Evolutionary conservation across 2,329 filamentous ascomycete genomes (phyloP), one percentile per base, ranked within the genome.

Genomic region (Coleophoma crateriformis): DNA sequence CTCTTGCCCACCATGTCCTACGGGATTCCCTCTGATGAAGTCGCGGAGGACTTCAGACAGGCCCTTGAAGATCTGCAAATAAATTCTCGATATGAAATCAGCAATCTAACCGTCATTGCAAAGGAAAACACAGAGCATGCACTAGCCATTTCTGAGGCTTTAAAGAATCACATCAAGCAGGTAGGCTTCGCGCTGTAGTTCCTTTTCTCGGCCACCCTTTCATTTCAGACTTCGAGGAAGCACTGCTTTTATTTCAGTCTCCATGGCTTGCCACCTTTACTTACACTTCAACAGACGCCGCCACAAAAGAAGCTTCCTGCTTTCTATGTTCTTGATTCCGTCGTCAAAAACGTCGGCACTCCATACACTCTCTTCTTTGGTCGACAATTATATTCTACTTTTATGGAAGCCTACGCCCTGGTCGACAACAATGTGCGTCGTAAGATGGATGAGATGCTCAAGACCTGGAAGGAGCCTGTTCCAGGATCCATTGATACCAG

Each of bases 281-380:
- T 61, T 60, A 59, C 54, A 51, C 51, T 49, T 60, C 43, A 47
- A 47, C 56, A 99, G 94, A 89, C 87, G 48, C 82, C 90, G 42
- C 90, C 94, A 37, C 79, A 83, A 53, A 91, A 90, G 68, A 99
- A 97, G 65, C 76, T 99, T 3, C 91, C 94, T 15, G 90, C 94
- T n/a, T 78, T 99, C 27, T 99, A 97, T 71, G 89, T 99, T 57
- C 85, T 99, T 64, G 94, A 99, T 71, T 97, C 92, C 14, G 92
- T 99, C 54, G 91, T 95, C 65, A 99, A 99, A 71, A 97, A 99
- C 74, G 90, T 99, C 54, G 94, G 94, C 53, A 96, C 92, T 1
- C 94, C 94, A 7, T 99, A 99, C 69, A 97, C 92, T 0, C 78
- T 97, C 12, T 97, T 96, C 68, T 87, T 99, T 57, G 90, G 91